A percentile compares a stretch with the other conserved stretches of the same genome.
Evolutionary conservation across 2,329 filamentous ascomycete species (phyloP).

Genomic region (Fusarium musae): DNA sequence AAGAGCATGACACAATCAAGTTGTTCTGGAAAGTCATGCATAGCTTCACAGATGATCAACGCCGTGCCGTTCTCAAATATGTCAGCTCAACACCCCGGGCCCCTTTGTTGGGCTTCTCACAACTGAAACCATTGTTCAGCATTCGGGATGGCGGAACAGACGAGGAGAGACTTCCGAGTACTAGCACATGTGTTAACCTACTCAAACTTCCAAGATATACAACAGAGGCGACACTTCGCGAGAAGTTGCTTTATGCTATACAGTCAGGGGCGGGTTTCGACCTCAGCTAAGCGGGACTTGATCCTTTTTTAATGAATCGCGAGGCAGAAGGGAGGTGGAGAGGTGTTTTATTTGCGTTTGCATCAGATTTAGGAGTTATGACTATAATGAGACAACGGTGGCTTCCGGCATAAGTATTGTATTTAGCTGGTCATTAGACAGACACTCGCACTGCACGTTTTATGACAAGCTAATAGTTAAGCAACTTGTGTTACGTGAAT

Average conservation of each 20-base stretch:
- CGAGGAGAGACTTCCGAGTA: conserved; percentile 84
- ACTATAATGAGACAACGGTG: not conserved
- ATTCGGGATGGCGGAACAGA: conserved; percentile 77
- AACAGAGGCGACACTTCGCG: conserved; percentile 71
- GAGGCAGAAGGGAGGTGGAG: not conserved
- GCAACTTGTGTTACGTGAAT: not conserved
- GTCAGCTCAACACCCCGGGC: conserved; percentile 94
- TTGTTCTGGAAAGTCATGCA: conserved; percentile 94
- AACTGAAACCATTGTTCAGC: conserved; percentile 86
- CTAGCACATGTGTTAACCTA: conserved; percentile 95
- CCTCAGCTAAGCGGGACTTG: conserved; percentile 62
- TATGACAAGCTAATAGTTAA: not conserved
- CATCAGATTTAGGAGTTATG: conserved; percentile 21
- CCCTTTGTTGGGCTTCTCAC: conserved; percentile 87
- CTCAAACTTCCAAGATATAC: conserved; percentile 89
- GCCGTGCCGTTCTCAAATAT: conserved; percentile 90
- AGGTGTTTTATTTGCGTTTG: conserved; percentile 31
- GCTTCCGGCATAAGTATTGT: not conserved
- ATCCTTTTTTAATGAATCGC: not conserved
- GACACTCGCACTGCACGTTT: not conserved
- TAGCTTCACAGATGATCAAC: conserved; percentile 77
- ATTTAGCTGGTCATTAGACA: not conserved
- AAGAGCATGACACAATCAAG: conserved; percentile 86
- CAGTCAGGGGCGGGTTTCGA: conserved; percentile 94
- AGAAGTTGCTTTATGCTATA: conserved; percentile 90